These are phyloP conservation scores for Triangularia verruculosa DNA, from an alignment of 2,329 filamentous ascomycete species.

Conservation along the genomic window DNA sequence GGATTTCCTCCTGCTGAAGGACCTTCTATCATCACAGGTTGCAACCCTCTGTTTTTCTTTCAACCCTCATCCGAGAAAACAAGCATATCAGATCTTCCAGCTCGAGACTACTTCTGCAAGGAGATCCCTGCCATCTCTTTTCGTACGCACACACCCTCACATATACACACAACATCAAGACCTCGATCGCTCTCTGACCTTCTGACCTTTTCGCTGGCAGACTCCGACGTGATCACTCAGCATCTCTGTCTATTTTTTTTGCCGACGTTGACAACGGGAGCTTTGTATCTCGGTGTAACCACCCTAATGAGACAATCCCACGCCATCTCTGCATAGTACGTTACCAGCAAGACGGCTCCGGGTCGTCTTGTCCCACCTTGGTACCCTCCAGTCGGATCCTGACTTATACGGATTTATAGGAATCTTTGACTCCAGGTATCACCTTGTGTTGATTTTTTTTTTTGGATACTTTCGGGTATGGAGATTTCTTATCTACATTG, in stretches of 20 bases:
- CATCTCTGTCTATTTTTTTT: not conserved
- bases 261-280: not conserved
- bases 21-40: not conserved
- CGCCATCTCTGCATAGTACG: constrained; percentile 2
- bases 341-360: not conserved
- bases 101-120: not conserved
- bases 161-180: not conserved
- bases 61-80: not conserved
- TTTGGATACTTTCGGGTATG: not conserved
- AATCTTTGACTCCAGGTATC: not conserved
- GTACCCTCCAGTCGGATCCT: not conserved
- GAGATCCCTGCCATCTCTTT: not conserved
- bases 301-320: not conserved
- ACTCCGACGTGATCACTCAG: not conserved
- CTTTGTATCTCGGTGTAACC: not conserved
- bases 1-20: not conserved
- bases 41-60: not conserved
- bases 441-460: not conserved
- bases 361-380: not conserved
- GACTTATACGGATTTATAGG: not conserved
- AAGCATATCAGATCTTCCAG: not conserved
- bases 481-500: not conserved
- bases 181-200: not conserved
- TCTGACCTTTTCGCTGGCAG: not conserved
- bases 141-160: not conserved